phyloP scores from a whole-genome alignment of 768 basidiomycete genomes.

The Auricularia sp. region DNA sequence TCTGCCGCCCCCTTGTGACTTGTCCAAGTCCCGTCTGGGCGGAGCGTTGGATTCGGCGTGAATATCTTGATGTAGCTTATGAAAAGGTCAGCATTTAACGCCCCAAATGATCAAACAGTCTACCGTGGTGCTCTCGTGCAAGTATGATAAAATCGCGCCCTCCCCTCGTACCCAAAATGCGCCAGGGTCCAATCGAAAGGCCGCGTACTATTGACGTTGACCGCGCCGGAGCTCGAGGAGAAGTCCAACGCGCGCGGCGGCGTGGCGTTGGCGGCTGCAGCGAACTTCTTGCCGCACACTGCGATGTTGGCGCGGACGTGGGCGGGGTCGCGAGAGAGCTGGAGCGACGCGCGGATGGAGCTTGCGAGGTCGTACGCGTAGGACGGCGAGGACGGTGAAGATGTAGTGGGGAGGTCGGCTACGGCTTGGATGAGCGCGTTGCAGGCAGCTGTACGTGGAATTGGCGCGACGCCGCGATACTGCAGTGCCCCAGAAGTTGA shows the following conservation, averaged over 20 bases:
- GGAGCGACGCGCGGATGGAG: neutral
- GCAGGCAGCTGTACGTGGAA: neutral
- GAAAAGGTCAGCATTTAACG: too few relatives aligned
- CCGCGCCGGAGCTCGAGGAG: neutral
- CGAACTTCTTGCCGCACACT: neutral
- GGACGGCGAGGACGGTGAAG: neutral
- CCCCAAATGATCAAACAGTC: too few relatives aligned
- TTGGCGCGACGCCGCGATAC: neutral
- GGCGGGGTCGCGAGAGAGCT: neutral
- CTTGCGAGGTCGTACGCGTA: neutral
- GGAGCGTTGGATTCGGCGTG: neutral
- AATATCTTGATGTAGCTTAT: neutral
- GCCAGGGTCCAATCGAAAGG: neutral
- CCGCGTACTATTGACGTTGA: constrained; percentile 1
- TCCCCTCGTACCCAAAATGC: neutral
- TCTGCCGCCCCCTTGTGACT: neutral
- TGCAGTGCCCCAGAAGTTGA: neutral
- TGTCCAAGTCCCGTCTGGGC: neutral
- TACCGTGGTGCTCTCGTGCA: neutral
- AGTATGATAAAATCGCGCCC: neutral
- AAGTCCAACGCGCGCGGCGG: neutral
- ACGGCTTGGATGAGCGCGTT: neutral
- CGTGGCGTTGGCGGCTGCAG: neutral
- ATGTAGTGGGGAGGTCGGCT: neutral
- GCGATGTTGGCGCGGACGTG: neutral